Evolutionary conservation across 805 yeast genomes (phyloP).

Genomic region (Torulaspora gathmanii): DNA sequence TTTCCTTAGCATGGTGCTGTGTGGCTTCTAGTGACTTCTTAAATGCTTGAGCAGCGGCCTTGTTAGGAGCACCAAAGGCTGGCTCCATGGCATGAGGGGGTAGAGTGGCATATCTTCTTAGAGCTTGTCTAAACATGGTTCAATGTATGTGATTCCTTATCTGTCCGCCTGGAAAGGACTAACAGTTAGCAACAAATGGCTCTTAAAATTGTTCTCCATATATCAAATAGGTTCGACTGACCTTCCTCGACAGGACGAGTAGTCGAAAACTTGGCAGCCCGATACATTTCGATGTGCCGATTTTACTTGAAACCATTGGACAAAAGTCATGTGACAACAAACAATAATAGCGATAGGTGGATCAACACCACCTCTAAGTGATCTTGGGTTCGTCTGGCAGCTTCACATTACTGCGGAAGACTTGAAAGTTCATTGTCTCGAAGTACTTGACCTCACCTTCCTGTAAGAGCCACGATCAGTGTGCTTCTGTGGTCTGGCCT

Average conservation of each 20-base stretch:
- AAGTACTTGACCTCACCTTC: background rate
- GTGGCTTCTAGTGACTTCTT: slow-evolving; percentile 56
- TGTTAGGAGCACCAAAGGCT: slow-evolving; percentile 43
- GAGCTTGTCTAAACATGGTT: slow-evolving; percentile 44
- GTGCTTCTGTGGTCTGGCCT: background rate
- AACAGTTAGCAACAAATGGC: background rate
- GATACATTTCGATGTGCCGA: background rate
- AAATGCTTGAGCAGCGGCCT: slow-evolving; percentile 67
- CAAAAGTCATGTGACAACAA: slow-evolving; percentile 8
- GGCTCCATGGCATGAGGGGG: slow-evolving; percentile 44
- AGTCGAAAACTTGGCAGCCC: background rate
- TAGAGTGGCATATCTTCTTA: slow-evolving; percentile 36
- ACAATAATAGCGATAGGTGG: background rate
- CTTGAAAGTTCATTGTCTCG: background rate
- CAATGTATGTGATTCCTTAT: background rate
- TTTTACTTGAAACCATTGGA: slow-evolving; percentile 10
- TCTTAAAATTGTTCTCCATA: background rate
- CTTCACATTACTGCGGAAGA: no score
- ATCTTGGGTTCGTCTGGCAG: no score
- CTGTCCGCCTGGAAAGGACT: background rate
- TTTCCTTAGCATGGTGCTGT: slow-evolving; percentile 71
- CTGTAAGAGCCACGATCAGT: background rate
- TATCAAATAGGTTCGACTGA: background rate
- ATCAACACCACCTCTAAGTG: background rate
- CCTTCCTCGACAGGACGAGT: background rate